Evolutionary conservation across 257 asterid species (phyloP).

Genomic region (Nicotiana knightiana): DNA sequence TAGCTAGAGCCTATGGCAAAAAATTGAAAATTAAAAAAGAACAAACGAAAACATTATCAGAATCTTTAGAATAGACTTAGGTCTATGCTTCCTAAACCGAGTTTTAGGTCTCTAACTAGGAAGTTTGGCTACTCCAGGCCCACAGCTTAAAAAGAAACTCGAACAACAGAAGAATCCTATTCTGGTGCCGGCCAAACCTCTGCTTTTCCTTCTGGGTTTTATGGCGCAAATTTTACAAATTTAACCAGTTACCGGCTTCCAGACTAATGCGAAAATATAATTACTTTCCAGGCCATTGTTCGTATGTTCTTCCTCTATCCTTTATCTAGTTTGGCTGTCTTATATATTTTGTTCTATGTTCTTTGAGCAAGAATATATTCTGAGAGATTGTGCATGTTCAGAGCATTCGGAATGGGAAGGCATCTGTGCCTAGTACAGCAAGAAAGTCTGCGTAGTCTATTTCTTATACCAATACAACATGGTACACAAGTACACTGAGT

Average conservation of each 20-base stretch:
- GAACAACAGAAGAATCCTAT: neutral
- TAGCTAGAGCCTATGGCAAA: neutral
- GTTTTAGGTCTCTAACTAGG: neutral
- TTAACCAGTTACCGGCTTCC: neutral
- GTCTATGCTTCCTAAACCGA: neutral
- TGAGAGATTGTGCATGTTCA: neutral
- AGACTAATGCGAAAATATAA: neutral
- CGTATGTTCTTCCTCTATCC: neutral
- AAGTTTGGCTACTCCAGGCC: neutral
- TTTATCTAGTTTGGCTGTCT: neutral
- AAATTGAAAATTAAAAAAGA: neutral
- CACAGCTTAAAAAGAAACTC: neutral
- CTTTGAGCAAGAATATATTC: neutral
- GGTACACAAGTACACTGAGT: constrained; percentile 1
- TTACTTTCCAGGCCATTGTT: neutral
- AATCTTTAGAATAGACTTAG: neutral
- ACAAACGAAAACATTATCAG: neutral
- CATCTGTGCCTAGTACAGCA: neutral
- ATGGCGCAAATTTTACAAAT: neutral
- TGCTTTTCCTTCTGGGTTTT: neutral
- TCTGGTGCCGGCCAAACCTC: neutral
- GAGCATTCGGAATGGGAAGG: neutral
- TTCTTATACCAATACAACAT: constrained; percentile 9
- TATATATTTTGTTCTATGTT: too few relatives aligned
- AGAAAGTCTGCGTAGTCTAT: constrained; percentile 1